phyloP scores from a whole-genome alignment of 495 filamentous ascomycete genomes.

The Glutinoglossum americanum region DNA sequence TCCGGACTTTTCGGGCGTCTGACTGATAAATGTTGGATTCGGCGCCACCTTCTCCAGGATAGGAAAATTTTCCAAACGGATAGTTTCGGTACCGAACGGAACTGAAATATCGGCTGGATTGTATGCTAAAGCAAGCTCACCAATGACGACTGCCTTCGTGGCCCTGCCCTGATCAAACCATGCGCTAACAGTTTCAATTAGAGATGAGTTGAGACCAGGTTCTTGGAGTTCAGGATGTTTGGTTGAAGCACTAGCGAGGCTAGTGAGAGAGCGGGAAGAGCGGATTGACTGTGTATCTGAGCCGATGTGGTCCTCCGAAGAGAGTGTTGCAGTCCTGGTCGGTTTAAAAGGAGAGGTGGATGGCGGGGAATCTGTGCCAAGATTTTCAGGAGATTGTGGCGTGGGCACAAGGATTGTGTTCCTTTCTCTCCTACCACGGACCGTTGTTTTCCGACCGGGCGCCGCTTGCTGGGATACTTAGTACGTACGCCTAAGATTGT shows the following conservation, averaged over 20 bases:
- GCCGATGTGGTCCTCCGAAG: constrained; percentile 30
- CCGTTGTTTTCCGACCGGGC: constrained; percentile 44
- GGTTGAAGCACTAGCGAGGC: constrained; percentile 28
- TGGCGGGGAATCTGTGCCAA: constrained; percentile 11
- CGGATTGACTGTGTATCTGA: constrained; percentile 87
- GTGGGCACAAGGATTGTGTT: constrained; percentile 65
- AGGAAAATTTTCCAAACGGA: constrained; percentile 78
- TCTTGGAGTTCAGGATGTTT: constrained; percentile 68
- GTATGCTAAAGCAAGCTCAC: constrained; percentile 78
- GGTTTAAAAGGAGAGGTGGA: constrained; percentile 11
- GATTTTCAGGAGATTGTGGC: constrained; percentile 16
- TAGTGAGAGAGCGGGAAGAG: constrained; percentile 63
- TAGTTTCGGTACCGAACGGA: constrained; percentile 34
- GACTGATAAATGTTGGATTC: constrained; percentile 72
- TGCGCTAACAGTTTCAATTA: constrained; percentile 79
- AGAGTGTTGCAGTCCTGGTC: constrained; percentile 8
- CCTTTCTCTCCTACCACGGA: constrained; percentile 73
- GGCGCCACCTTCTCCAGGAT: constrained; percentile 86
- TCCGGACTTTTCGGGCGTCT: constrained; percentile 46
- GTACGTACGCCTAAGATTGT: neutral
- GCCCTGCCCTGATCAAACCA: constrained; percentile 55
- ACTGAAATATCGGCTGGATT: constrained; percentile 35
- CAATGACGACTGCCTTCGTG: constrained; percentile 52
- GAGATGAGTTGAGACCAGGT: constrained; percentile 68
- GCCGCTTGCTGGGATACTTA: constrained; percentile 25